phyloP scores from a whole-genome alignment of 164 flowering plant genomes.

The Stephania japonica region DNA sequence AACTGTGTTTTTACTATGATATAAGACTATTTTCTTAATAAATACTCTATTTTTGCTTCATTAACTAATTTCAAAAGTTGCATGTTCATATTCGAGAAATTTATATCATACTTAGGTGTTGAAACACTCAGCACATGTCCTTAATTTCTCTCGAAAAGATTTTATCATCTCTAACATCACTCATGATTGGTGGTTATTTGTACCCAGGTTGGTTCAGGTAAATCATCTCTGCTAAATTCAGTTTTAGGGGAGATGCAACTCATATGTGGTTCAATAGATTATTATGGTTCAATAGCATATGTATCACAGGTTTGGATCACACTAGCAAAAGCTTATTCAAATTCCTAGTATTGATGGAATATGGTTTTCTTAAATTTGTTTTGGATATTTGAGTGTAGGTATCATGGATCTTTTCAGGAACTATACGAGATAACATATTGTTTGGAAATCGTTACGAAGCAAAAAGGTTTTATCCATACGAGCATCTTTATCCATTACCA shows the following conservation, averaged over 20 bases:
- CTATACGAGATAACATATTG: conserved; percentile 79
- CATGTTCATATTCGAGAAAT: no score
- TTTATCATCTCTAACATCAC: background rate
- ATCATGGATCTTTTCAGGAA: conserved; percentile 91
- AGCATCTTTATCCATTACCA: background rate
- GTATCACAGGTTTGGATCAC: conserved; percentile 67
- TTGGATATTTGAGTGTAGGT: conserved; percentile 41
- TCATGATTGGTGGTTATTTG: conserved; percentile 12
- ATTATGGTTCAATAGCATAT: conserved; percentile 68
- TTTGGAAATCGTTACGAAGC: conserved; percentile 62
- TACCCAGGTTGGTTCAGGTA: conserved; percentile 92
- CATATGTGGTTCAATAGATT: conserved; percentile 44
- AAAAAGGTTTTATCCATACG: conserved; percentile 37
- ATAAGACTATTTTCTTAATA: no score
- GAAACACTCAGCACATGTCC: no score
- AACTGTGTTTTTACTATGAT: no score
- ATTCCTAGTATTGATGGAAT: background rate
- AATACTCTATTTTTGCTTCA: no score
- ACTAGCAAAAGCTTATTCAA: background rate
- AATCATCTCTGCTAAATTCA: conserved; percentile 78
- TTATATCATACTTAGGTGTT: no score
- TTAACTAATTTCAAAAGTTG: no score
- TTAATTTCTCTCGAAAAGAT: background rate
- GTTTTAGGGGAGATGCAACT: conserved; percentile 70
- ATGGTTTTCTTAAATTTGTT: conserved; percentile 11